Evolutionary conservation across 768 basidiomycete genomes (phyloP).

Genomic region (Tulasnella calospora): DNA sequence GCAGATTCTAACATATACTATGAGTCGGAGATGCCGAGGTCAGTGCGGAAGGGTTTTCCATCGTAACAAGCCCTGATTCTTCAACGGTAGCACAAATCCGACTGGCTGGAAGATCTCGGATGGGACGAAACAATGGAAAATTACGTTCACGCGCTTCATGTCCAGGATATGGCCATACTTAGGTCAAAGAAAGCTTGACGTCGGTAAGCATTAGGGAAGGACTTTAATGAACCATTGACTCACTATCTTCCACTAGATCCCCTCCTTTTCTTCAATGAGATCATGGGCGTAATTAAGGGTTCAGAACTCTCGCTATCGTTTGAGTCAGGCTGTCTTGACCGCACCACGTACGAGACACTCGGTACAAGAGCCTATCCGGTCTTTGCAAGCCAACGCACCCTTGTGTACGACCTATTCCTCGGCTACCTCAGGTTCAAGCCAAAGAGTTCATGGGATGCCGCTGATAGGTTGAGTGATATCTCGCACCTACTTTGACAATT

Average conservation of each 20-base stretch:
- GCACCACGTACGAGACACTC: conserved; percentile 40
- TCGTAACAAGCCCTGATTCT: not conserved
- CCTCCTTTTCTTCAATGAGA: conserved; percentile 9
- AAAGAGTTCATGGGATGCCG: conserved; percentile 42
- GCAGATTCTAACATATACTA: conserved; percentile 36
- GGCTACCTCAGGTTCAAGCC: conserved; percentile 47
- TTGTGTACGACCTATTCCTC: conserved; percentile 52
- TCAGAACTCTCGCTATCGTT: conserved; percentile 49
- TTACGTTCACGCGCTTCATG: conserved; percentile 46
- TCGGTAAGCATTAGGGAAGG: conserved; percentile 45
- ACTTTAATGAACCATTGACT: not conserved
- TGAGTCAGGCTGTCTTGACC: conserved; percentile 43
- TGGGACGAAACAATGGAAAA: conserved; percentile 32
- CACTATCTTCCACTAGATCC: conserved; percentile 13
- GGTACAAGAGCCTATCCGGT: conserved; percentile 36
- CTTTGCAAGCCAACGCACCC: conserved; percentile 47
- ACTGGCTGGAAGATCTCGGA: not conserved
- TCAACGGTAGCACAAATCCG: not conserved
- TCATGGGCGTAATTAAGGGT: conserved; percentile 59
- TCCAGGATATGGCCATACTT: conserved; percentile 57
- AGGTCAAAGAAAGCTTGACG: conserved; percentile 41
- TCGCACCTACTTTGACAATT: not conserved
- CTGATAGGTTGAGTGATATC: conserved; percentile 41
- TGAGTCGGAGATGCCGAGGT: not conserved
- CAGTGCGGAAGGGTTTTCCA: not conserved